phyloP scores from a whole-genome alignment of 768 basidiomycete genomes.

The Austroboletus eburneus region DNA sequence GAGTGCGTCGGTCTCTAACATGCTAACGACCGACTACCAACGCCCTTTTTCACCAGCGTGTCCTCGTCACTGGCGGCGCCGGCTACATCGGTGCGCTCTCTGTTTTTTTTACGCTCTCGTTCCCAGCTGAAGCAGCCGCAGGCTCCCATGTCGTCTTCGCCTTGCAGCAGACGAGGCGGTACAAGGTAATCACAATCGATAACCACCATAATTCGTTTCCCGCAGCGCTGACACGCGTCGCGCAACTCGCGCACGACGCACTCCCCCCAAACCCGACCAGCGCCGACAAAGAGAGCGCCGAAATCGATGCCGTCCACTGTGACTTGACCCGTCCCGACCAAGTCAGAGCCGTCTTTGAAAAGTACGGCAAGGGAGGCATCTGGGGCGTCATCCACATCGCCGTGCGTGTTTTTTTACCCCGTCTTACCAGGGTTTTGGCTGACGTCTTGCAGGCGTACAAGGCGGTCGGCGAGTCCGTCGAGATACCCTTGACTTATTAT shows the following conservation, averaged over 20 bases:
- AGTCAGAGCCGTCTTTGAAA: conserved; percentile 74
- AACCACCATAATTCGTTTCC: conserved; percentile 92
- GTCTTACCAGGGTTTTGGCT: neutral
- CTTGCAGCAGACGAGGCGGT: conserved; percentile 80
- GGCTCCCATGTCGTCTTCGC: conserved; percentile 93
- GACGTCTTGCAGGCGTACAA: conserved; percentile 73
- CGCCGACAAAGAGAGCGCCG: conserved; percentile 64
- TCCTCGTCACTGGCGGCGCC: conserved; percentile 75
- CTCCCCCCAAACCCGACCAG: conserved; percentile 64
- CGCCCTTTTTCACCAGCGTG: conserved; percentile 39
- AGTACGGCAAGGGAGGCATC: conserved; percentile 84
- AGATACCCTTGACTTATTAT: conserved; percentile 92
- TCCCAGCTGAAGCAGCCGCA: conserved; percentile 24
- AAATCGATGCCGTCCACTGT: conserved; percentile 63
- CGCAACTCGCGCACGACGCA: conserved; percentile 72
- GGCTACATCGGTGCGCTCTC: conserved; percentile 74
- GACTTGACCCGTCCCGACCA: conserved; percentile 75
- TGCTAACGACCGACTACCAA: conserved; percentile 9
- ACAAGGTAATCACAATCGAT: conserved; percentile 92
- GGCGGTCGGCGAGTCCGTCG: conserved; percentile 94
- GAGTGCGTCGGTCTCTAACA: conserved; percentile 37
- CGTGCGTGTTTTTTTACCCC: conserved; percentile 54
- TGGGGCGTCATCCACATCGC: conserved; percentile 98
- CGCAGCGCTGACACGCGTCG: conserved; percentile 67
- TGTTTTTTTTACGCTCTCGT: conserved; percentile 3